Conservation (phyloP, 2,329 filamentous ascomycete species). For the Diaporthe longicolla region DNA sequence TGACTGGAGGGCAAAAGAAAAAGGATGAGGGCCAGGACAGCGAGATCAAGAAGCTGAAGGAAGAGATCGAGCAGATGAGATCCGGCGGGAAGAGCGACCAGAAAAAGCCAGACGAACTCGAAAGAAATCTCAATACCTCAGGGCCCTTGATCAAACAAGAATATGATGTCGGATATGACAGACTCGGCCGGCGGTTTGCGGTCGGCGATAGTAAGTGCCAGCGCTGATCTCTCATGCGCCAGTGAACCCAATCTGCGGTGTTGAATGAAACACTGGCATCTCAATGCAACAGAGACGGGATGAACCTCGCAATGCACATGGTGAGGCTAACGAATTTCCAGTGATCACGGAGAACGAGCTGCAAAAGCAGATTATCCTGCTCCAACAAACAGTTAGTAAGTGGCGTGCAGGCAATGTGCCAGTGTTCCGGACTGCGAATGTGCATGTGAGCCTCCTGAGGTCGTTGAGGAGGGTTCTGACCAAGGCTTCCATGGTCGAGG, state of each 20-base stretch:
- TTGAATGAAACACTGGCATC: constrained; percentile 20
- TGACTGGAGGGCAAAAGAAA: constrained; percentile 49
- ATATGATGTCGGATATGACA: constrained; percentile 52
- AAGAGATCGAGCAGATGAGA: constrained; percentile 44
- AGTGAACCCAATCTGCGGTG: constrained; percentile 20
- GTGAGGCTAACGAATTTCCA: constrained; percentile 15
- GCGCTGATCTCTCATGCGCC: constrained; percentile 3
- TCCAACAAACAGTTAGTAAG: constrained; percentile 53
- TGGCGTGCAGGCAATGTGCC: neutral
- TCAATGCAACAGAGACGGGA: constrained; percentile 28
- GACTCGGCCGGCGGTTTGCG: constrained; percentile 53
- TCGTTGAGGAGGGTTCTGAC: neutral
- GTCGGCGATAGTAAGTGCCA: constrained; percentile 50
- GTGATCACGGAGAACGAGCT: constrained; percentile 53
- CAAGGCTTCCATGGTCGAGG: neutral
- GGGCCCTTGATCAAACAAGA: constrained; percentile 52
- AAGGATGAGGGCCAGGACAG: constrained; percentile 52
- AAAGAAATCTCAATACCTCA: constrained; percentile 49
- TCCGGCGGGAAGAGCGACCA: constrained; percentile 38
- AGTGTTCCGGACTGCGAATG: no score
- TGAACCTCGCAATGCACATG: neutral
- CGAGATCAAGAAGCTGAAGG: constrained; percentile 51
- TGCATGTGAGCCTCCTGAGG: no score
- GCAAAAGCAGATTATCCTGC: constrained; percentile 55
- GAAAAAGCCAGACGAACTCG: constrained; percentile 46